A percentile compares a stretch with the other conserved stretches of the same genome.
Evolutionary conservation across 1,284 basidiomycete species (phyloP).

Genomic region (Cutaneotrichosporon cutaneum): DNA sequence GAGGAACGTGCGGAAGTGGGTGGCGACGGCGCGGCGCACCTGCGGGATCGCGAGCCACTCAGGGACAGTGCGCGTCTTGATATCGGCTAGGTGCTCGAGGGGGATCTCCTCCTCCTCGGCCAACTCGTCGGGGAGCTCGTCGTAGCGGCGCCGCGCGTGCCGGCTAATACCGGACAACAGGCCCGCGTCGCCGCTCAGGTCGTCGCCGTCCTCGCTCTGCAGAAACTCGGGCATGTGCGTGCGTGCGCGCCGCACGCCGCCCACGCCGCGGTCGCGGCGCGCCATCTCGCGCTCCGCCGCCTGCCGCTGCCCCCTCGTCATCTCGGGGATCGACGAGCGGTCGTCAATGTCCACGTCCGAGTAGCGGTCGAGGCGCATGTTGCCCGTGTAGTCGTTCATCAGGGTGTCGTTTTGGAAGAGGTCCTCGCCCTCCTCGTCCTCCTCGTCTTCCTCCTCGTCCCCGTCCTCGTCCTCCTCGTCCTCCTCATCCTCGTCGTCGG

Average conservation of each 20-base stretch:
- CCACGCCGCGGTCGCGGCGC: conserved; percentile 76
- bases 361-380: conserved; percentile 81
- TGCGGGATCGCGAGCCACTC: conserved; percentile 95
- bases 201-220: conserved; percentile 67
- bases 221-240: conserved; percentile 80
- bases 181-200: conserved; percentile 59
- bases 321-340: conserved; percentile 68
- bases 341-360: conserved; percentile 86
- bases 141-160: conserved; percentile 78
- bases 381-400: conserved; percentile 82
- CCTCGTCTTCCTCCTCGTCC: conserved; percentile 58
- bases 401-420: conserved; percentile 73
- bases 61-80: conserved; percentile 93
- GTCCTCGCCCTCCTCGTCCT: conserved; percentile 74
- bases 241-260: conserved; percentile 67
- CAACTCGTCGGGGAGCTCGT: conserved; percentile 82
- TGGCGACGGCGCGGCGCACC: conserved; percentile 83
- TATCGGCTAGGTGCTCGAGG: conserved; percentile 91
- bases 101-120: conserved; percentile 74
- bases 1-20: conserved; percentile 92
- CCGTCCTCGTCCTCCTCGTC: conserved; percentile 77
- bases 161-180: conserved; percentile 68
- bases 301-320: conserved; percentile 72
- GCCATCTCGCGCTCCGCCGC: conserved; percentile 87
- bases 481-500: conserved; percentile 58